Conservation (phyloP, 495 filamentous ascomycete species). For the Hyaloscypha bicolor region DNA sequence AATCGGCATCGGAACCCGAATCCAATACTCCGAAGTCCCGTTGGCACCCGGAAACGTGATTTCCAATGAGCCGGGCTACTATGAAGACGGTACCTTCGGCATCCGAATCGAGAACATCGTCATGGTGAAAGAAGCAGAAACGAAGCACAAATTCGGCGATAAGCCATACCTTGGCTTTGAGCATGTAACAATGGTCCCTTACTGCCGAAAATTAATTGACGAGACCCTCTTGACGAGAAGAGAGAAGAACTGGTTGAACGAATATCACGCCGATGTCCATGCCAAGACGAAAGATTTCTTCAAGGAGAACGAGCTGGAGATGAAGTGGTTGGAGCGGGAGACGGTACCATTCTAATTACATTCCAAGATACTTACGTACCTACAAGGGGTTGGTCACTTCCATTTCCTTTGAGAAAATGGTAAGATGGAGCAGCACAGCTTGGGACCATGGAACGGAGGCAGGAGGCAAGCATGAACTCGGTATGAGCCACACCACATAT, state of each 20-base stretch:
- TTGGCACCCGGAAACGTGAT: slow-evolving; percentile 91
- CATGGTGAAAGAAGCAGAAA: slow-evolving; percentile 85
- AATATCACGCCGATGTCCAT: slow-evolving; percentile 79
- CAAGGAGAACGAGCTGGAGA: slow-evolving; percentile 65
- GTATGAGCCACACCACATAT: neutral
- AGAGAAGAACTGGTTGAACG: slow-evolving; percentile 87
- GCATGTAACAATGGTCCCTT: slow-evolving; percentile 95
- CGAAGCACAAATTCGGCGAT: slow-evolving; percentile 85
- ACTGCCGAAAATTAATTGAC: slow-evolving; percentile 90
- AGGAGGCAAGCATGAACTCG: neutral
- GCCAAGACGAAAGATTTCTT: slow-evolving; percentile 86
- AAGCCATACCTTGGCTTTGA: slow-evolving; percentile 95
- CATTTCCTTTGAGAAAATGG: neutral
- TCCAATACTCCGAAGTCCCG: slow-evolving; percentile 90
- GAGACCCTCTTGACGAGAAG: slow-evolving; percentile 65
- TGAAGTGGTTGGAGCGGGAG: slow-evolving; percentile 85
- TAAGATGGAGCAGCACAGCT: slow-evolving; percentile 3
- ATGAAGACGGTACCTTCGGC: slow-evolving; percentile 97
- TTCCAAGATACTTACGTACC: neutral
- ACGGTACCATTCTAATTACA: slow-evolving; percentile 26
- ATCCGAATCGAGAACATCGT: slow-evolving; percentile 97
- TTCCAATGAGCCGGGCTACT: slow-evolving; percentile 95
- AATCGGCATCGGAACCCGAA: slow-evolving; percentile 90
- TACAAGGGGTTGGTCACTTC: neutral
- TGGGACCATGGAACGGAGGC: neutral